phyloP scores from a whole-genome alignment of 2,329 filamentous ascomycete species.

The Beauveria caledonica region DNA sequence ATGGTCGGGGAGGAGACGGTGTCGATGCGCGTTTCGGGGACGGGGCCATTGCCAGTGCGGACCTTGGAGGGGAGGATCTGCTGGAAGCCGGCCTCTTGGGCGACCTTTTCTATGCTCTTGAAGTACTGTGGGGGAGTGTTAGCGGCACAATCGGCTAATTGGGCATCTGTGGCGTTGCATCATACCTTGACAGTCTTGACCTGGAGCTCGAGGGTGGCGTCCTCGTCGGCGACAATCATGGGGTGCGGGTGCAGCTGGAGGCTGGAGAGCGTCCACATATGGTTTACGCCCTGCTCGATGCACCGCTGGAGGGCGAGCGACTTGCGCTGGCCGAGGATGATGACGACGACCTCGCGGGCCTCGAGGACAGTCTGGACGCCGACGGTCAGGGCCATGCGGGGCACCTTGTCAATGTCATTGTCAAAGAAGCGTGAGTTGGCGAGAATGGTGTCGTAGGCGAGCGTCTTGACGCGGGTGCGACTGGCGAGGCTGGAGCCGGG shows the following conservation, averaged over 20 bases:
- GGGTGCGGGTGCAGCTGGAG: conserved; percentile 75
- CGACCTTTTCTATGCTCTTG: conserved; percentile 61
- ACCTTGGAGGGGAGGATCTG: conserved; percentile 49
- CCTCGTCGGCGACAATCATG: conserved; percentile 77
- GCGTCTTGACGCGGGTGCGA: conserved; percentile 75
- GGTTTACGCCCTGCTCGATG: conserved; percentile 74
- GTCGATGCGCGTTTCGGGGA: conserved; percentile 33
- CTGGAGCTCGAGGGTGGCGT: conserved; percentile 64
- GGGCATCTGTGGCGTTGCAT: not conserved
- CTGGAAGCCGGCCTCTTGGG: conserved; percentile 47
- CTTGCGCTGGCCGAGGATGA: conserved; percentile 76
- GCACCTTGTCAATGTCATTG: conserved; percentile 65
- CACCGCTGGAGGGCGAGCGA: conserved; percentile 70
- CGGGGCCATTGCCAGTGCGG: conserved; percentile 40
- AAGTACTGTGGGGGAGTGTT: conserved; percentile 44
- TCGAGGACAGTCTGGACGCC: conserved; percentile 79
- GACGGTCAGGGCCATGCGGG: conserved; percentile 75
- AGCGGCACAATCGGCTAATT: not conserved
- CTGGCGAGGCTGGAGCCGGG: conserved; percentile 71
- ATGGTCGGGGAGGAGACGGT: conserved; percentile 38
- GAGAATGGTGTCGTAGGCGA: conserved; percentile 79
- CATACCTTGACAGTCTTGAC: conserved; percentile 61
- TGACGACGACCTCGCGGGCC: conserved; percentile 71
- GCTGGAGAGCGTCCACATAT: conserved; percentile 83
- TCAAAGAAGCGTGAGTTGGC: conserved; percentile 81